A percentile compares a stretch with the other conserved stretches of the same genome.
Conservation (phyloP, 805 yeast species). For the Nakazawaea siamensis region DNA sequence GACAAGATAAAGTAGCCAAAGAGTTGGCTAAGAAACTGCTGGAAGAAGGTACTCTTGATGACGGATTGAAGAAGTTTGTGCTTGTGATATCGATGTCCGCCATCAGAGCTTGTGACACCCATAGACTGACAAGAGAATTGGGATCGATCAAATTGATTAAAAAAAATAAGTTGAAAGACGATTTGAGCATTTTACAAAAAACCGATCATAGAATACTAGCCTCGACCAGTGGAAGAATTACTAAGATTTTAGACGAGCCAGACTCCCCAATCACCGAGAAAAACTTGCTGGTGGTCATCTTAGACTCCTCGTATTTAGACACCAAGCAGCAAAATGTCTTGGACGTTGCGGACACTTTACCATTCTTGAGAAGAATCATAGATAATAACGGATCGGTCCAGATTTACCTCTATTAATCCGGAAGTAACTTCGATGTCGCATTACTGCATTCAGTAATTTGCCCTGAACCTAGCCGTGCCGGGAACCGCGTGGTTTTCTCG, state of each 20-base stretch:
- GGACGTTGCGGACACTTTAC: conserved; percentile 43
- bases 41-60: conserved; percentile 10
- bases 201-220: conserved; percentile 45
- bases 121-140: conserved; percentile 46
- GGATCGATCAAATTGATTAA: conserved; percentile 65
- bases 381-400: conserved; percentile 31
- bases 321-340: conserved; percentile 50
- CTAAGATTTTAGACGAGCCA: conserved; percentile 36
- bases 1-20: conserved; percentile 17
- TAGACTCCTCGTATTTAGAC: conserved; percentile 58
- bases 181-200: conserved; percentile 35
- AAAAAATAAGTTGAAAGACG: conserved; percentile 66
- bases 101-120: conserved; percentile 79
- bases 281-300: conserved; percentile 44
- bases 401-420: conserved; percentile 44
- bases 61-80: conserved; percentile 30
- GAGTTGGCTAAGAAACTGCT: conserved; percentile 19
- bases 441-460: too few relatives aligned
- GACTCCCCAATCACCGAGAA: conserved; percentile 29
- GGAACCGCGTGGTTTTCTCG: too few relatives aligned
- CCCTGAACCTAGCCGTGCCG: too few relatives aligned
- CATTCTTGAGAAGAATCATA: conserved; percentile 30
- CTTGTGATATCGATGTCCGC: conserved; percentile 67
- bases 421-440: too few relatives aligned
- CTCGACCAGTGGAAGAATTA: conserved; percentile 56